Conservation (phyloP, 192 early-diverging fungal species). For the Ambispora gerdemannii region DNA sequence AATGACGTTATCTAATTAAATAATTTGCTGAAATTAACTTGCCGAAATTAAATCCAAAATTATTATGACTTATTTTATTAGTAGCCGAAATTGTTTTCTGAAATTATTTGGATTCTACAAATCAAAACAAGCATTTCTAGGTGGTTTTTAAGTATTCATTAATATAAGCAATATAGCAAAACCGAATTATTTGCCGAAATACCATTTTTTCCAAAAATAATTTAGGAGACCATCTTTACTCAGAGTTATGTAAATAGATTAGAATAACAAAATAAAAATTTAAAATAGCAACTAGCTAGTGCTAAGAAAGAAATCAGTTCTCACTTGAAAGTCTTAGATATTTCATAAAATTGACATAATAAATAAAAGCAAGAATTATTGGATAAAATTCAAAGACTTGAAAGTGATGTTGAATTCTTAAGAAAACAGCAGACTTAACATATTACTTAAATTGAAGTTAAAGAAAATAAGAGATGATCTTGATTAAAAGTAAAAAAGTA, state of each 20-base stretch:
- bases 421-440: background rate
- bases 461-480: background rate
- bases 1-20: too few species aligned
- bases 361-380: background rate
- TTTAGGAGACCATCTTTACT: too few species aligned
- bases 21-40: too few species aligned
- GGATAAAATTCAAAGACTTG: background rate
- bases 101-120: too few species aligned
- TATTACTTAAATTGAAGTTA: background rate
- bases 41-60: too few species aligned
- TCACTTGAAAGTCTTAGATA: background rate
- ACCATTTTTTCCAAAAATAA: too few species aligned
- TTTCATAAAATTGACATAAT: background rate
- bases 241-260: background rate
- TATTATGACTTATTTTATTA: too few species aligned
- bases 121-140: too few species aligned
- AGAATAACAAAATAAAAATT: background rate
- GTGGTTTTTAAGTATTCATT: too few species aligned
- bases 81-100: too few species aligned
- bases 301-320: background rate
- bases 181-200: too few species aligned
- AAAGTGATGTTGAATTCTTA: background rate
- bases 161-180: too few species aligned
- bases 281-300: background rate
- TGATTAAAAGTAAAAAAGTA: background rate